Evolutionary conservation across 208 protist genomes (phyloP).

Genomic region (Angomonas deanei): DNA sequence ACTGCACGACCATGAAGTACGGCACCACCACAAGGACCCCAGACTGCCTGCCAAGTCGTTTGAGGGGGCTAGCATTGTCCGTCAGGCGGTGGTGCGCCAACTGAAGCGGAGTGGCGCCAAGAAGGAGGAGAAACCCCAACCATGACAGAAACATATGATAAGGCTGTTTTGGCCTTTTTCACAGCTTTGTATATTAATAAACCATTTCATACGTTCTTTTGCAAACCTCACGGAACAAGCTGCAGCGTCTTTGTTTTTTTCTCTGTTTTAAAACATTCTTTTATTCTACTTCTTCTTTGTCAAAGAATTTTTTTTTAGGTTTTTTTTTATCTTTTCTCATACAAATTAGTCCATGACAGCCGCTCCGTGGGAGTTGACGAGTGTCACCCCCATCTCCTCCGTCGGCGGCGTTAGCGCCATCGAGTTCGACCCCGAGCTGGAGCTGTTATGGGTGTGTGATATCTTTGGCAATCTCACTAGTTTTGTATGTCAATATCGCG

Average conservation of each 20-base stretch:
- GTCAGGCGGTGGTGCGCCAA: neutral
- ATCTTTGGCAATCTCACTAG: conserved; percentile 75
- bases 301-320: neutral
- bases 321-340: neutral
- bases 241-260: conserved; percentile 1
- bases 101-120: neutral
- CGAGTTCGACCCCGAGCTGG: conserved; percentile 82
- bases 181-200: too few species aligned
- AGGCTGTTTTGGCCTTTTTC: neutral
- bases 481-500: conserved; percentile 57
- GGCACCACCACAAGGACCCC: conserved; percentile 66
- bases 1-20: conserved; percentile 52
- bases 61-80: conserved; percentile 8
- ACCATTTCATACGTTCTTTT: neutral
- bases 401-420: conserved; percentile 46
- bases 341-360: neutral
- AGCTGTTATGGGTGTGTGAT: conserved; percentile 85
- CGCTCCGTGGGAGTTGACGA: conserved; percentile 55
- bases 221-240: neutral
- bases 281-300: conserved; percentile 5
- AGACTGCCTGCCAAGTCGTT: conserved; percentile 32
- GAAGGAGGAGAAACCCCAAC: neutral
- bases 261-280: neutral
- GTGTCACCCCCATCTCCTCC: neutral
- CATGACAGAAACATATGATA: neutral